Percentiles rank a stretch among this genome's conserved stretches.
Conservation (phyloP, 306 rosid species). For the Cajanus cajan region DNA sequence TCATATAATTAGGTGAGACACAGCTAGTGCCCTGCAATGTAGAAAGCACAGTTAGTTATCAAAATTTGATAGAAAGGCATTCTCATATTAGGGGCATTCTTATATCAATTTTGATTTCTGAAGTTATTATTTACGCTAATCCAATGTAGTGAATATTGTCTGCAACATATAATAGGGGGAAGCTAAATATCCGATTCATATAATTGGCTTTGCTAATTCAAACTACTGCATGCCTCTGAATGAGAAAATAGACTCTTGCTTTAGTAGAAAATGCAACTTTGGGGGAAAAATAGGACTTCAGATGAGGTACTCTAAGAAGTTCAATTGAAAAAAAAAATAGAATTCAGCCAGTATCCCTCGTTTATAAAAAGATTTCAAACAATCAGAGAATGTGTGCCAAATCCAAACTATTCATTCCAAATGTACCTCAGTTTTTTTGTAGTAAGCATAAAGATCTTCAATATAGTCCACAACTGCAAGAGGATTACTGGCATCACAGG, state of each 20-base stretch:
- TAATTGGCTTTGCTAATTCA: not conserved
- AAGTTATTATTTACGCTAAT: not conserved
- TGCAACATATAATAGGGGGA: no score
- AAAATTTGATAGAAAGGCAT: not conserved
- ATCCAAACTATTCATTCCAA: not conserved
- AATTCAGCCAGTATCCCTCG: not conserved
- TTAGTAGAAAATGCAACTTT: not conserved
- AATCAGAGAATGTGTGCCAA: not conserved
- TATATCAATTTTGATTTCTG: not conserved
- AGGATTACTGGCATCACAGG: slow-evolving; percentile 59
- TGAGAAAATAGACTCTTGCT: slow-evolving; percentile 1
- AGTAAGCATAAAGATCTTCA: slow-evolving; percentile 66
- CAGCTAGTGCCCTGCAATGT: slow-evolving; percentile 60
- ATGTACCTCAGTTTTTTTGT: slow-evolving; percentile 76
- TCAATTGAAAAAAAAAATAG: not conserved
- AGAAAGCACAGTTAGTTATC: slow-evolving; percentile 24
- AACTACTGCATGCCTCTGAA: not conserved
- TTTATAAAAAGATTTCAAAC: not conserved
- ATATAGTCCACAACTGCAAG: slow-evolving; percentile 84
- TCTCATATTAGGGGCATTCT: not conserved
- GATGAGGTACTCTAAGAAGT: not conserved
- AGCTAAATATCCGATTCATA: not conserved
- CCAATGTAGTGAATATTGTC: not conserved
- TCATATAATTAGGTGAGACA: slow-evolving; percentile 69
- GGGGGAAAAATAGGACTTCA: not conserved